Evolutionary conservation across 1,139 yeast species (phyloP), one percentile per base, ranked within the genome.

Genomic region (Hyphopichia buzzinii): DNA sequence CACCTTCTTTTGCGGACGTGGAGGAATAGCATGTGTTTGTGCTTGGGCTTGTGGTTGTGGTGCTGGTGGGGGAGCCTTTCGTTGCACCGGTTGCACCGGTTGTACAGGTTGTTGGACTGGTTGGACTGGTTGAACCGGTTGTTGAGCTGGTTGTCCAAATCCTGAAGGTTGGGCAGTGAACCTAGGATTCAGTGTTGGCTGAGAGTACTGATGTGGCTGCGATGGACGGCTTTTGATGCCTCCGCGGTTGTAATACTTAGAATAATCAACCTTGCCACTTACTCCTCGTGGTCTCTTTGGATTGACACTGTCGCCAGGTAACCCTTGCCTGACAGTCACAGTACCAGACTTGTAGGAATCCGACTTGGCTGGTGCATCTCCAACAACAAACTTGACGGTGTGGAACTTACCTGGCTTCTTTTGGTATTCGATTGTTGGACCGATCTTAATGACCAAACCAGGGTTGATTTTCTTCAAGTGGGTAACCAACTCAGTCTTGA

Each of bases 321-420:
- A 71, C 8, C 99, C 99, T 30, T 77, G 77, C 31, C 80, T 78
- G 11, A 88, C 96, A 26, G 79, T 81, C 21, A 94, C 92, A 0
- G 88, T 79, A 45, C 96, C 88, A 3, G 96, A 87, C 65, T 92
- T 94, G 65, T 94, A 94, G 10, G 65, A 43, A 59, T 92, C 98
- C 4, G 94, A 89, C 13, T 67, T 59, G 17, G 54, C 54, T 2
- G 84, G 81, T 8, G 79, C 62, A 25, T 67, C 71, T 37, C 82
- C 83, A 31, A 71, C 57, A 32, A 72, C 77, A 49, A 84, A 79
- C 57, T 86, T 90, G 44, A 94, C 84, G 3, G 76, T 60, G 41
- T 88, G 92, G 42, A 74, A 66, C 55, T 84, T 84, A 3, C 96
- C 96, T 1, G 97, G 89, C 55, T 90, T 92, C 74, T 92, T 94